These are phyloP conservation scores for Talaromyces wortmannii DNA, from an alignment of 495 filamentous ascomycete species.

Conservation along the genomic window DNA sequence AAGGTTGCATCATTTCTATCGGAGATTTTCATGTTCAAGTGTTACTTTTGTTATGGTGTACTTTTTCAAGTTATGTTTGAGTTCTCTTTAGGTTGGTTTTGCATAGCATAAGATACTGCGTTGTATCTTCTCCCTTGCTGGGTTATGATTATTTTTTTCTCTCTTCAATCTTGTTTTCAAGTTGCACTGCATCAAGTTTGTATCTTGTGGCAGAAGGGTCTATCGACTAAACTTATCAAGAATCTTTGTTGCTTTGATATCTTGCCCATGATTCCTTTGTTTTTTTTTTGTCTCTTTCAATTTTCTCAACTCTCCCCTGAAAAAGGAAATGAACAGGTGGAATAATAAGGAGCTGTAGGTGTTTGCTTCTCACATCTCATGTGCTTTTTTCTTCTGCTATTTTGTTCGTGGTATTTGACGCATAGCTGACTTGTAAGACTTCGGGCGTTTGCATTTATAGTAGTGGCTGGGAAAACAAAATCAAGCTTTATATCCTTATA, in stretches of 20 bases:
- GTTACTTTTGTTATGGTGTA: slow-evolving; percentile 4
- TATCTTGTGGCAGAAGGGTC: background rate
- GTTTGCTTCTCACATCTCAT: slow-evolving; percentile 5
- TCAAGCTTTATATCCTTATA: slow-evolving; percentile 1
- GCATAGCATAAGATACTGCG: slow-evolving; percentile 4
- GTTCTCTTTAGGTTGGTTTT: background rate
- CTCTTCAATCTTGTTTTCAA: background rate
- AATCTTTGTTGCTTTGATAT: background rate
- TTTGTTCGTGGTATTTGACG: background rate
- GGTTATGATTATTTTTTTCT: slow-evolving; percentile 2
- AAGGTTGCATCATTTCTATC: background rate
- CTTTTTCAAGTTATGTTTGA: slow-evolving; percentile 6
- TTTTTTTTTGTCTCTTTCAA: slow-evolving; percentile 10
- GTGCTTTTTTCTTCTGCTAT: slow-evolving; percentile 13
- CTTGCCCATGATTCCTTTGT: slow-evolving; percentile 10
- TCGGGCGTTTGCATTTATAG: slow-evolving; percentile 5
- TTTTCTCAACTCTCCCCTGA: slow-evolving; percentile 4
- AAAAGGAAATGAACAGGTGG: background rate
- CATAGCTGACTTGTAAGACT: slow-evolving; percentile 4
- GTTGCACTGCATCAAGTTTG: background rate
- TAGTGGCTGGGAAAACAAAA: background rate
- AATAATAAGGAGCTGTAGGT: background rate
- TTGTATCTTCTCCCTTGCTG: slow-evolving; percentile 5
- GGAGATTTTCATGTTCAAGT: background rate
- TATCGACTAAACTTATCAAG: background rate